These are phyloP conservation scores for Meyerozyma sp. DNA, from an alignment of 1,139 yeast genomes.

Conservation along the genomic window DNA sequence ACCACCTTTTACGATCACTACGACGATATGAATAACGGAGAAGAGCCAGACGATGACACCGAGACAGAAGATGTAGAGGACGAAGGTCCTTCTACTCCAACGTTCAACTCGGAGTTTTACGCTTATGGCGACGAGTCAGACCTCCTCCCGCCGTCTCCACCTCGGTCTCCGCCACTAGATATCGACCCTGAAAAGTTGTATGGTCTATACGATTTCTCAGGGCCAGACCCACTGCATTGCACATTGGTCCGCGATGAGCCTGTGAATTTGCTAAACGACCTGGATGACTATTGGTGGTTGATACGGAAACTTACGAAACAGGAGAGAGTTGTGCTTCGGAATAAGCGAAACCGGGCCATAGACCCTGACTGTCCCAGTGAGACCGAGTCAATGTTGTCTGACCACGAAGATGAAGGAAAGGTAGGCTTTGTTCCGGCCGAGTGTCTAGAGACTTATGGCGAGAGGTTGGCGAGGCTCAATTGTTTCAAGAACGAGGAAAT, in stretches of 20 bases:
- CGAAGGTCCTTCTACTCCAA: neutral
- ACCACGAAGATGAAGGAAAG: conserved; percentile 47
- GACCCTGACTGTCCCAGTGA: neutral
- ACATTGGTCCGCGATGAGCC: conserved; percentile 77
- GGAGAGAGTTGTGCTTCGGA: conserved; percentile 20
- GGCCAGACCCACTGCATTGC: conserved; percentile 94
- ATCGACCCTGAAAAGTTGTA: conserved; percentile 80
- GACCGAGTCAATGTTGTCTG: conserved; percentile 1
- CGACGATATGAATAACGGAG: conserved; percentile 11
- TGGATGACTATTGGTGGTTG: conserved; percentile 96
- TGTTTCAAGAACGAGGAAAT: conserved; percentile 83
- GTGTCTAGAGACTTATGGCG: conserved; percentile 85
- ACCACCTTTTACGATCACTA: conserved; percentile 5
- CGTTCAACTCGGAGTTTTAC: neutral
- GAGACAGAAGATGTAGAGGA: conserved; percentile 6
- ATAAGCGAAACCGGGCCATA: conserved; percentile 2
- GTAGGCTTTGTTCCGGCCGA: conserved; percentile 97
- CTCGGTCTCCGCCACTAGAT: conserved; percentile 77
- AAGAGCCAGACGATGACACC: conserved; percentile 7
- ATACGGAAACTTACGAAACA: conserved; percentile 56
- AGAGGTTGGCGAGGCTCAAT: conserved; percentile 84
- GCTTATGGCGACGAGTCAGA: conserved; percentile 12
- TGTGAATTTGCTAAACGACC: conserved; percentile 75
- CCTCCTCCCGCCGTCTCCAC: conserved; percentile 54
- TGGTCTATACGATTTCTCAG: conserved; percentile 81